Percentiles rank a stretch among this genome's conserved stretches.
phyloP scores from a whole-genome alignment of 2,329 filamentous ascomycete species.

The Madurella mycetomatis region DNA sequence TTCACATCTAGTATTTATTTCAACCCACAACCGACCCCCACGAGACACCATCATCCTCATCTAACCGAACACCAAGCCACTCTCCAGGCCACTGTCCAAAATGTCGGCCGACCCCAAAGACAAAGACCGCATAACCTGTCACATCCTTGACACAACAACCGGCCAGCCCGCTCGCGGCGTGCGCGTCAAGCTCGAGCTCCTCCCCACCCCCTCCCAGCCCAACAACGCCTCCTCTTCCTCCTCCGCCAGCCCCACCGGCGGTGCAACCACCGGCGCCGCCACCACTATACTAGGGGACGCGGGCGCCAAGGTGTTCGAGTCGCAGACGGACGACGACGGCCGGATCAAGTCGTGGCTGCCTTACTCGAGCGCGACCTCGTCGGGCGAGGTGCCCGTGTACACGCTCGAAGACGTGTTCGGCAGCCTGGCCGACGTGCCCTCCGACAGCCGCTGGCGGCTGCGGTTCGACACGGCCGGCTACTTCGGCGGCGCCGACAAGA shows the following conservation, averaged over 20 bases:
- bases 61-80: neutral
- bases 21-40: no score
- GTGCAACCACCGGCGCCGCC: slow-evolving; percentile 28
- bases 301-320: slow-evolving; percentile 52
- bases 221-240: neutral
- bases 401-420: slow-evolving; percentile 54
- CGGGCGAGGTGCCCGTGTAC: slow-evolving; percentile 55
- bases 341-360: slow-evolving; percentile 67
- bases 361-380: slow-evolving; percentile 45
- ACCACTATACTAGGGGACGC: slow-evolving; percentile 13
- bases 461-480: slow-evolving; percentile 69
- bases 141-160: slow-evolving; percentile 77
- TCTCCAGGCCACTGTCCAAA: slow-evolving; percentile 1
- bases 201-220: slow-evolving; percentile 25
- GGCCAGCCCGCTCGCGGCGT: slow-evolving; percentile 65
- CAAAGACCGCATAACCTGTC: slow-evolving; percentile 74
- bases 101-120: slow-evolving; percentile 33
- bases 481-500: slow-evolving; percentile 57
- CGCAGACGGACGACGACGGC: slow-evolving; percentile 71
- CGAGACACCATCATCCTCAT: no score
- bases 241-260: slow-evolving; percentile 25
- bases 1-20: no score
- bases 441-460: slow-evolving; percentile 58
- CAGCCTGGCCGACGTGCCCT: slow-evolving; percentile 23
- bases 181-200: slow-evolving; percentile 59